Base-by-base conservation (phyloP, 2,329 filamentous ascomycete genomes). In the Chrysoporthe cubensis region DNA sequence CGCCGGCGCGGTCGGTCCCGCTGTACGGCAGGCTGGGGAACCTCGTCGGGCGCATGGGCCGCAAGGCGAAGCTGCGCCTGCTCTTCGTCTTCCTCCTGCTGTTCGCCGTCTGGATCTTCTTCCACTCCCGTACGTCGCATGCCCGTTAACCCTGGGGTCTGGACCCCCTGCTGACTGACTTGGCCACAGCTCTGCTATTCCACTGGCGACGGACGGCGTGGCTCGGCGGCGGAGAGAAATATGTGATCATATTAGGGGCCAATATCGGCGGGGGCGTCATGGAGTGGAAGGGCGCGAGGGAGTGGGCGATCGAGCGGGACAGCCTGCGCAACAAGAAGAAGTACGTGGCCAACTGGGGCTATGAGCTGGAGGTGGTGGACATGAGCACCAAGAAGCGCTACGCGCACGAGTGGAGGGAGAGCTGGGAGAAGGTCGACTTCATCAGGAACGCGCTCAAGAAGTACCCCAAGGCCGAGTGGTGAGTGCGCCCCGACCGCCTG, bases 371-470 rank as follows among this genome's bases (percentile, higher is more conserved):
- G 78, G 91, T 98, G 76, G 93, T 97, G 72, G 96, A 99, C 78
- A 97, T 99, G 94, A 95, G 94, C 82, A 97, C 94, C 65, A 97
- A 97, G 86, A 98, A 97, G 82, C 90, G 94, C 72, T 99, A 99
- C 78, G 95, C 96, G 40, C 96, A 99, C 80, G 96, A 99, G 80
- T 99, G 96, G 96, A 88, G 96, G 75, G 96, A 99, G 81, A 96
- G 95, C 78, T 99, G 96, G 96, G 96, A 99, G 81, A 99, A 98
- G 84, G 94, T 97, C 70, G 96, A 99, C 78, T 93, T 93, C 54
- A 89, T 99, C 74, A 89, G 95, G 69, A 92, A 93, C 70, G 90
- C 91, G 57, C 90, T 99, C 86, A 88, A 90, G 77, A 97, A 97
- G 78, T 97, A 98, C 76, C 96, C 96, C 40, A 87, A 97, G 71